phyloP scores from a whole-genome alignment of 176 grass and related monocot genomes.

The Zea mays region DNA sequence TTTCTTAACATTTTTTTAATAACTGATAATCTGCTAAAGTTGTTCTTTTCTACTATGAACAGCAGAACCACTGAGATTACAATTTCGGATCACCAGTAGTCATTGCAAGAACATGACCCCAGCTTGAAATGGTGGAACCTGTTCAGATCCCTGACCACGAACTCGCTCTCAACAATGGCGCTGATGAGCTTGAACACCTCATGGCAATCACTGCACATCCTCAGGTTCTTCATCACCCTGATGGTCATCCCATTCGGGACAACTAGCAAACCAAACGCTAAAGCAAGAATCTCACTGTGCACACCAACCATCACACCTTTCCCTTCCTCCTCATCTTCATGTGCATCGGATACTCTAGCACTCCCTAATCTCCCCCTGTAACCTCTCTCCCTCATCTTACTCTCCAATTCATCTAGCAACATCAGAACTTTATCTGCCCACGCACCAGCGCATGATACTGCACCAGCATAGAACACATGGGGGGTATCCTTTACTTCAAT shows the following conservation, averaged over 20 bases:
- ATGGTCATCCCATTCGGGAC: conserved; percentile 59
- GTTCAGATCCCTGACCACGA: conserved; percentile 85
- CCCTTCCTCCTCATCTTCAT: conserved; percentile 43
- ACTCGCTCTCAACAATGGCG: conserved; percentile 57
- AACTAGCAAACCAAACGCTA: conserved; percentile 60
- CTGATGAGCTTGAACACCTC: conserved; percentile 75
- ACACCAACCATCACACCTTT: conserved; percentile 59
- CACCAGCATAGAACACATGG: conserved; percentile 56
- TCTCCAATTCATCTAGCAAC: conserved; percentile 63
- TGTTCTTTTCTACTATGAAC: conserved; percentile 3
- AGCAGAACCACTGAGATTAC: neutral
- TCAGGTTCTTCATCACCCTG: conserved; percentile 87
- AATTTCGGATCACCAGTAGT: conserved; percentile 63
- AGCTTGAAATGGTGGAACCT: conserved; percentile 76
- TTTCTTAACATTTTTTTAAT: too few species aligned
- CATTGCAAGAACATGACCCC: conserved; percentile 68
- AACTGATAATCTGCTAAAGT: neutral
- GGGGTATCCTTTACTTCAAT: conserved; percentile 67
- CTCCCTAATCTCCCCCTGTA: conserved; percentile 41
- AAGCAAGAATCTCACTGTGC: conserved; percentile 68
- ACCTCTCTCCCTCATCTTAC: conserved; percentile 66
- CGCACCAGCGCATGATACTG: conserved; percentile 39
- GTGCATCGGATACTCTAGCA: conserved; percentile 50
- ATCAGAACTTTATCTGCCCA: conserved; percentile 50
- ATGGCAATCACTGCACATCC: conserved; percentile 85